Evolutionary conservation across 2,329 filamentous ascomycete species (phyloP), one percentile per base, ranked within the genome.

Genomic region (Xylaria sp.): DNA sequence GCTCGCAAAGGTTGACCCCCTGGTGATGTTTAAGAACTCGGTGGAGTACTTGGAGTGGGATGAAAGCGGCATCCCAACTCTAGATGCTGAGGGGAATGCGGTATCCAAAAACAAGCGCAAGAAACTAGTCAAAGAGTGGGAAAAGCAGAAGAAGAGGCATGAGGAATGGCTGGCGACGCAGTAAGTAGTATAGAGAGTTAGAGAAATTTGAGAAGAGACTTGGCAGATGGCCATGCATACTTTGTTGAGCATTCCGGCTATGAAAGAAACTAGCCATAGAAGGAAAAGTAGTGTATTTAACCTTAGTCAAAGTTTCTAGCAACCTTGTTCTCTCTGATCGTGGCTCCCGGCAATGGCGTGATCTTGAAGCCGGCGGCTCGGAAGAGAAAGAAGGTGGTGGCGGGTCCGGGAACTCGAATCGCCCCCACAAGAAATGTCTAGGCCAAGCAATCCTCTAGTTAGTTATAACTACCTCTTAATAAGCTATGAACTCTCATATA

Each of bases 311-410:
- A 34, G 32, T 34, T 34, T 34, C 32, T 34, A 34, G 32, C 32
- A 34, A 34, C n/a, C n/a, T n/a, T n/a, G n/a, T n/a, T n/a, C n/a
- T 20, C n/a, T 12, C 25, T 39, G 9, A 23, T 10, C 43, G 20
- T 25, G 39, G 39, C 25, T 55, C 41, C 63, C 67, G 63, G 67
- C 56, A 66, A 75, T 76, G 74, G 72, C 72, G 74, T 76, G 70
- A 69, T 76, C 60, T 57, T 7, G 6, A 59, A 63, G 59, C 61
- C 62, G 60, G 68, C 63, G 64, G 71, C 65, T 70, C 67, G 69
- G 68, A 65, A 67, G 68, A 67, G 68, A 65, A 67, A 68, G 9
- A 43, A 23, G 30, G 20, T 30, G 23, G 41, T 43, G 55, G 62
- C 58, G 43, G 58, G 53, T 13, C 46, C 28, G 18, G 46, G 62